Conservation (phyloP, 1,284 basidiomycete species). For the Cryptococcus sp. region DNA sequence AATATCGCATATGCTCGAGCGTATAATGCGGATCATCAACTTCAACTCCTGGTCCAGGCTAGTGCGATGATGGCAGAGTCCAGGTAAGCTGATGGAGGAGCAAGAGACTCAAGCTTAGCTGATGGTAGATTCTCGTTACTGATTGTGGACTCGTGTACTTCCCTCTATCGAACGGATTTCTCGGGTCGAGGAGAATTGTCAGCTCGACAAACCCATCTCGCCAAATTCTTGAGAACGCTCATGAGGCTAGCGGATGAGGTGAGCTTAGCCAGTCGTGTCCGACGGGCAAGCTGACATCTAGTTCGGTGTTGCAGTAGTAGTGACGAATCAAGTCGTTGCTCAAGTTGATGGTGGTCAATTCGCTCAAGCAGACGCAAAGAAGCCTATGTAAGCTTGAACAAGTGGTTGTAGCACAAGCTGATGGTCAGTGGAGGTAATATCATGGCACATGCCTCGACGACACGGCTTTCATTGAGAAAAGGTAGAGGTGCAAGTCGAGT, state of each 20-base stretch:
- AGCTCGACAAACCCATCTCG: slow-evolving; percentile 93
- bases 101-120: background rate
- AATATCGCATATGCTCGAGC: slow-evolving; percentile 98
- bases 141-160: slow-evolving; percentile 95
- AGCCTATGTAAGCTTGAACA: slow-evolving; percentile 63
- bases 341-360: slow-evolving; percentile 91
- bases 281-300: slow-evolving; percentile 39
- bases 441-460: slow-evolving; percentile 92
- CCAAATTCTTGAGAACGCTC: slow-evolving; percentile 88
- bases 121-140: slow-evolving; percentile 79
- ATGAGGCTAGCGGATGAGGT: slow-evolving; percentile 96
- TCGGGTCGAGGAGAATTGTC: slow-evolving; percentile 93
- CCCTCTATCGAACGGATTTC: slow-evolving; percentile 94
- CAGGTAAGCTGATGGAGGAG: slow-evolving; percentile 55
- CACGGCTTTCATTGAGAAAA: slow-evolving; percentile 89
- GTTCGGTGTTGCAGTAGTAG: slow-evolving; percentile 96
- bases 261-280: slow-evolving; percentile 17
- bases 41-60: slow-evolving; percentile 81
- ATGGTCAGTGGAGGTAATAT: slow-evolving; percentile 74
- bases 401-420: too few species aligned
- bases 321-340: slow-evolving; percentile 98
- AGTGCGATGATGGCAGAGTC: slow-evolving; percentile 97
- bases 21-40: slow-evolving; percentile 98
- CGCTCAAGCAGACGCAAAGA: slow-evolving; percentile 80
- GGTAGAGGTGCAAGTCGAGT: slow-evolving; percentile 87